These are phyloP conservation scores for Pecoramyces ruminantium DNA, from an alignment of 192 early-diverging fungal genomes.

Conservation along the genomic window DNA sequence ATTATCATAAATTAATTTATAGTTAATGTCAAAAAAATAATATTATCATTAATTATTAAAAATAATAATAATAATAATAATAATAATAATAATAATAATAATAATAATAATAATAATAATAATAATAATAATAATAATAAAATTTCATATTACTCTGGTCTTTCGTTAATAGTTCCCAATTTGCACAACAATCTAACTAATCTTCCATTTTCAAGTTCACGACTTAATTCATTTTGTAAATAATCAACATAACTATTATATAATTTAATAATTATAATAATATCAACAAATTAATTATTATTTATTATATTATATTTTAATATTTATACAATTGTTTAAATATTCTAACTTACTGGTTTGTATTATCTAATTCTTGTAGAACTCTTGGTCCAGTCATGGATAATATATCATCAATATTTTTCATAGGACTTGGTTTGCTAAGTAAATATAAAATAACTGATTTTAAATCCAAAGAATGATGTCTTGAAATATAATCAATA, in stretches of 20 bases:
- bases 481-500: conserved; percentile 55
- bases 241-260: conserved; percentile 66
- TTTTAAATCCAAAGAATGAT: conserved; percentile 66
- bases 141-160: conserved; percentile 70
- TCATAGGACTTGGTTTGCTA: conserved; percentile 51
- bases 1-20: no score
- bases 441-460: conserved; percentile 64
- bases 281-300: no score
- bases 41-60: no score
- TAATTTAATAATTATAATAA: no score
- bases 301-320: background rate
- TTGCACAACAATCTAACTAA: conserved; percentile 75
- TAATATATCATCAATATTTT: conserved; percentile 62
- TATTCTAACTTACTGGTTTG: conserved; percentile 30
- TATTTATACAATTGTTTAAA: background rate
- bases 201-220: conserved; percentile 85
- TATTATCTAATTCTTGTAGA: conserved; percentile 59
- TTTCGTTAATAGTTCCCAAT: conserved; percentile 82
- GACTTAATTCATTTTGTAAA: conserved; percentile 55
- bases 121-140: no score
- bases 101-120: no score
- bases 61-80: no score
- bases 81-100: no score
- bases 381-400: conserved; percentile 56
- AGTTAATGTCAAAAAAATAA: no score